phyloP scores from a whole-genome alignment of 2,329 filamentous ascomycete genomes.

The Myriangium duriaei region DNA sequence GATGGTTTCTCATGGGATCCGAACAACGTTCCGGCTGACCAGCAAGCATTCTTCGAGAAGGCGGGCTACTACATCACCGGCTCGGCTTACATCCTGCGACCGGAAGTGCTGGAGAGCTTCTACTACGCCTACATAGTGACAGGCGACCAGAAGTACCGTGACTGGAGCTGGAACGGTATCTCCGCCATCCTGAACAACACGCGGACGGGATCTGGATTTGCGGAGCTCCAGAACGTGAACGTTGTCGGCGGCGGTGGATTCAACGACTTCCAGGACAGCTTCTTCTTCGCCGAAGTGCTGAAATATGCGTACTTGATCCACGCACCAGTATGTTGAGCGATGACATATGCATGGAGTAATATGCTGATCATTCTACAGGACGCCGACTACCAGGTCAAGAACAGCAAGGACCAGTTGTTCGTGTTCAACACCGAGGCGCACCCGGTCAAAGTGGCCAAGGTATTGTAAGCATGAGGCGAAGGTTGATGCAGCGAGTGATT shows the following conservation, averaged over 20 bases:
- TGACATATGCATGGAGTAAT: not conserved
- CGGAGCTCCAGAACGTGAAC: constrained; percentile 55
- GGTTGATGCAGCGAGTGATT: no score
- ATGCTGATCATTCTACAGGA: constrained; percentile 30
- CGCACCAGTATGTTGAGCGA: constrained; percentile 16
- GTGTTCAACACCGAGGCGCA: constrained; percentile 57
- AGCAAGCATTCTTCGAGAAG: constrained; percentile 47
- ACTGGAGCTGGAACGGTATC: constrained; percentile 76
- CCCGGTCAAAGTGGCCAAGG: constrained; percentile 45
- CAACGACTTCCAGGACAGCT: constrained; percentile 68
- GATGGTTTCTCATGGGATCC: constrained; percentile 40
- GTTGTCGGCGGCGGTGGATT: constrained; percentile 46
- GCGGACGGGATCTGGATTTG: constrained; percentile 53
- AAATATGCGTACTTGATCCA: constrained; percentile 73
- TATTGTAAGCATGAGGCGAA: no score
- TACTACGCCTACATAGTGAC: constrained; percentile 82
- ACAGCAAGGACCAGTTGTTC: constrained; percentile 39
- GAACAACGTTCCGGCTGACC: constrained; percentile 24
- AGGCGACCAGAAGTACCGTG: constrained; percentile 60
- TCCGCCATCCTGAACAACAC: constrained; percentile 52
- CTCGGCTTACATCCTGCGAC: constrained; percentile 54
- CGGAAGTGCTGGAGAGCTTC: constrained; percentile 67
- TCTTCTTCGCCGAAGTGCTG: constrained; percentile 76
- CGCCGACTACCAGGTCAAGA: constrained; percentile 44
- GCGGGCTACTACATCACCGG: constrained; percentile 59